Conservation (phyloP, 2,329 filamentous ascomycete species). For the Scedosporium dehoogii region DNA sequence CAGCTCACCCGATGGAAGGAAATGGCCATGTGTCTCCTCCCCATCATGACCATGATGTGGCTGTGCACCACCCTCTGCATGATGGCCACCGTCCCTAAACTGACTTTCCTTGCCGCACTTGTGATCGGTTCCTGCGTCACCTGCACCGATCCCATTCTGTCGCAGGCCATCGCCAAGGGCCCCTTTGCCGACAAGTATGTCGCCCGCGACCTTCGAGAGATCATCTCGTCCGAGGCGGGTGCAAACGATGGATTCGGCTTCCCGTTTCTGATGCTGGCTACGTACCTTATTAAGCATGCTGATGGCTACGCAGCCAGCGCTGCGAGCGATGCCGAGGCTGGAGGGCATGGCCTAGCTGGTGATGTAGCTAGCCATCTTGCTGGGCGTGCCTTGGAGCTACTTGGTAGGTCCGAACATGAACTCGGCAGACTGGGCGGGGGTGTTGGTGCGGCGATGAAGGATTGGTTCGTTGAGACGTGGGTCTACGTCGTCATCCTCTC, state of each 20-base stretch:
- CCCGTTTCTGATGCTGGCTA: slow-evolving; percentile 49
- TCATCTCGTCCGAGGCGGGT: slow-evolving; percentile 53
- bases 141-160: slow-evolving; percentile 52
- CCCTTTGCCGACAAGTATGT: slow-evolving; percentile 55
- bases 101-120: slow-evolving; percentile 42
- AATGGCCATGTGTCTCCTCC: slow-evolving; percentile 43
- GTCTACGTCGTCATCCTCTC: slow-evolving; percentile 48
- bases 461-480: slow-evolving; percentile 52
- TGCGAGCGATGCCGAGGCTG: slow-evolving; percentile 7
- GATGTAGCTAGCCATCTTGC: not conserved
- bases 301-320: slow-evolving; percentile 18
- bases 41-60: slow-evolving; percentile 55
- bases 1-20: slow-evolving; percentile 37
- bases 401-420: slow-evolving; percentile 14
- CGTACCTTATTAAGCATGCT: slow-evolving; percentile 45
- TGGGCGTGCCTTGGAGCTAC: slow-evolving; percentile 11
- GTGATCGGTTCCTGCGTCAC: slow-evolving; percentile 52
- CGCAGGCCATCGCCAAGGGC: slow-evolving; percentile 52
- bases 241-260: slow-evolving; percentile 55
- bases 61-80: slow-evolving; percentile 46
- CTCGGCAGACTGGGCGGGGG: slow-evolving; percentile 43
- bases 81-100: slow-evolving; percentile 41
- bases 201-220: slow-evolving; percentile 43
- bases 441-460: slow-evolving; percentile 37
- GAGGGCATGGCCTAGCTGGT: not conserved